A percentile compares a stretch with the other conserved stretches of the same genome.
phyloP scores from a whole-genome alignment of 1,139 yeast species.

The Candida sojae region DNA sequence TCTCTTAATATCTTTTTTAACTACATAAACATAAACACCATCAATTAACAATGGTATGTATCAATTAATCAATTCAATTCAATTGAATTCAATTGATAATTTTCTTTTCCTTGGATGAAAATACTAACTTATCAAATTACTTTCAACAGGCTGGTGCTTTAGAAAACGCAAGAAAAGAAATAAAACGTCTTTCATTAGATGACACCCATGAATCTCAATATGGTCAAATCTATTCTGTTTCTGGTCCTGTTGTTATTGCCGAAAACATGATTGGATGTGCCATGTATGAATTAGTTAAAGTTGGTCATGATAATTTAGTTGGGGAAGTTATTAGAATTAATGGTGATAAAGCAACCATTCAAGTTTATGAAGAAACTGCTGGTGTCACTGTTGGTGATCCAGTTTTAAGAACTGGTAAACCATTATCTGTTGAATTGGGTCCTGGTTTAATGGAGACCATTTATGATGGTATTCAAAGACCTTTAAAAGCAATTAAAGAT shows the following conservation, averaged over 20 bases:
- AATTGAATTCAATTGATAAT: not conserved
- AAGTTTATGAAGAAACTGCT: slow-evolving; percentile 98
- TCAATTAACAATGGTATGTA: slow-evolving; percentile 12
- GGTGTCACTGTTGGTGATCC: slow-evolving; percentile 99
- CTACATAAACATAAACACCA: not conserved
- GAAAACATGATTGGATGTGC: slow-evolving; percentile 99
- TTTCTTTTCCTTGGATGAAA: not conserved
- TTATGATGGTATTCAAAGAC: slow-evolving; percentile 99
- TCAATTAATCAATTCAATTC: not conserved
- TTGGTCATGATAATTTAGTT: slow-evolving; percentile 93
- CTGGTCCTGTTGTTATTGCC: slow-evolving; percentile 97
- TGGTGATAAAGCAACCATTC: slow-evolving; percentile 96
- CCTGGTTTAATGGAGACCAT: slow-evolving; percentile 99
- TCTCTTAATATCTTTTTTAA: too few species aligned
- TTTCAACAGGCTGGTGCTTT: slow-evolving; percentile 82
- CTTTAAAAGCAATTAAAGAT: slow-evolving; percentile 88
- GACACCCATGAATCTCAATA: slow-evolving; percentile 77
- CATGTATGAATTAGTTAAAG: slow-evolving; percentile 97
- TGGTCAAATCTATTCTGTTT: slow-evolving; percentile 89
- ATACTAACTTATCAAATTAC: not conserved
- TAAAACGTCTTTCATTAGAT: slow-evolving; percentile 80
- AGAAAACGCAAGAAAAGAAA: slow-evolving; percentile 94
- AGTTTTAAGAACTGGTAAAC: slow-evolving; percentile 95
- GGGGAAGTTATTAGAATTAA: slow-evolving; percentile 98
- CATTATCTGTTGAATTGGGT: slow-evolving; percentile 95